Evolutionary conservation across 306 rosid species (phyloP).

Genomic region (Rosa multiflora): DNA sequence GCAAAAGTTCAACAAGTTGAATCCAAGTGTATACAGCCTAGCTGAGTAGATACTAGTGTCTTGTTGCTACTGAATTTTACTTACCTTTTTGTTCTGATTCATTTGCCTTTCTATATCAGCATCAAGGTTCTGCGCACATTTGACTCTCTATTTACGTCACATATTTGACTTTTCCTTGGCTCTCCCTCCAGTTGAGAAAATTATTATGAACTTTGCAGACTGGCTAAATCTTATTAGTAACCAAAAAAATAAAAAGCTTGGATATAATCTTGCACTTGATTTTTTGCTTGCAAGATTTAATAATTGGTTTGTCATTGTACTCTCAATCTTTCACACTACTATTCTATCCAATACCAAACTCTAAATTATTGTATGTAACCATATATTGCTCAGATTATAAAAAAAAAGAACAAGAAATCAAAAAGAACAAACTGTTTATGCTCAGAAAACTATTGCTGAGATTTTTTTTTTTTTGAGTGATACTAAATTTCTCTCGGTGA

Average conservation of each 20-base stretch:
- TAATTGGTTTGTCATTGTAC: not conserved
- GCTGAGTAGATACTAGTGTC: conserved; percentile 29
- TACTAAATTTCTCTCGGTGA: not conserved
- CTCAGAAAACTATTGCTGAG: not conserved
- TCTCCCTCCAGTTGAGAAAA: not conserved
- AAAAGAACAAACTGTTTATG: not conserved
- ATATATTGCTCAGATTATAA: not conserved
- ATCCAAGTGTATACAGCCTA: conserved; percentile 76
- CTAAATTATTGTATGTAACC: not conserved
- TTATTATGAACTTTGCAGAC: not conserved
- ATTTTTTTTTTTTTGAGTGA: too few relatives aligned
- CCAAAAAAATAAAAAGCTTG: not conserved
- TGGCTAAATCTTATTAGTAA: not conserved
- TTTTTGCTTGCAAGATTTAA: not conserved
- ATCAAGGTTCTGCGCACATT: conserved; percentile 44
- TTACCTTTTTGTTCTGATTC: conserved; percentile 88
- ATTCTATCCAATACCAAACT: not conserved
- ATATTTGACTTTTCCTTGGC: conserved; percentile 27
- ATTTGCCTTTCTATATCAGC: conserved; percentile 72
- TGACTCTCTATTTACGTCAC: conserved; percentile 42
- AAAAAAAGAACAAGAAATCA: not conserved
- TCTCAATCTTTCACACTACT: not conserved
- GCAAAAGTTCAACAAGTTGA: conserved; percentile 70
- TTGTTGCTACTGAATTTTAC: conserved; percentile 48
- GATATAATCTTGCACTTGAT: not conserved